A percentile compares a stretch with the other conserved stretches of the same genome.
phyloP scores from a whole-genome alignment of 495 filamentous ascomycete species.

The Amorphotheca resinae region DNA sequence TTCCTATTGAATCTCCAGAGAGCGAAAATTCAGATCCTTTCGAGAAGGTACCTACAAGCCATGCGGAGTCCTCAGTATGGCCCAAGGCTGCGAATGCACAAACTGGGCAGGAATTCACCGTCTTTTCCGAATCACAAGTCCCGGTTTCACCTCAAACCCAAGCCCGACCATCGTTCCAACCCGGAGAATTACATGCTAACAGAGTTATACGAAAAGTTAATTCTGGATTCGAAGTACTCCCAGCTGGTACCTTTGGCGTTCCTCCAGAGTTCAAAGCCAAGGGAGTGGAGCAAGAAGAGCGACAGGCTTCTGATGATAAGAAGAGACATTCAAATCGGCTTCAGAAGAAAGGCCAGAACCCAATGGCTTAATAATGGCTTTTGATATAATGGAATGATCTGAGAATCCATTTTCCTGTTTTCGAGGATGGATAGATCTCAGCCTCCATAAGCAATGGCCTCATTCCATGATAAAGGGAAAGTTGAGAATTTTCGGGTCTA shows the following conservation, averaged over 20 bases:
- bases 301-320: constrained; percentile 8
- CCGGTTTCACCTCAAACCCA: not conserved
- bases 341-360: constrained; percentile 20
- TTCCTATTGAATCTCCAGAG: constrained; percentile 10
- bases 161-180: constrained; percentile 13
- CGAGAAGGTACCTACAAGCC: constrained; percentile 21
- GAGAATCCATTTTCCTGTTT: no score
- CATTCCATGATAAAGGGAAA: no score
- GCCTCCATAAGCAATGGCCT: no score
- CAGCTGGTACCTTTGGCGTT: constrained; percentile 35
- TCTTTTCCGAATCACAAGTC: not conserved
- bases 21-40: constrained; percentile 19
- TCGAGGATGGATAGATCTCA: no score
- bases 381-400: no score
- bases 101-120: not conserved
- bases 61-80: constrained; percentile 5
- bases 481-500: no score
- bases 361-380: not conserved
- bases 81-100: not conserved
- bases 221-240: constrained; percentile 47
- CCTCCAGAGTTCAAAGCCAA: constrained; percentile 9
- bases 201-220: constrained; percentile 41
- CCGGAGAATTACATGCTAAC: constrained; percentile 35
- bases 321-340: constrained; percentile 25
- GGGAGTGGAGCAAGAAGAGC: not conserved